Percentiles rank a stretch among this genome's conserved stretches.
Evolutionary conservation across 495 filamentous ascomycete genomes (phyloP).

Genomic region (Neurospora tetrasperma): DNA sequence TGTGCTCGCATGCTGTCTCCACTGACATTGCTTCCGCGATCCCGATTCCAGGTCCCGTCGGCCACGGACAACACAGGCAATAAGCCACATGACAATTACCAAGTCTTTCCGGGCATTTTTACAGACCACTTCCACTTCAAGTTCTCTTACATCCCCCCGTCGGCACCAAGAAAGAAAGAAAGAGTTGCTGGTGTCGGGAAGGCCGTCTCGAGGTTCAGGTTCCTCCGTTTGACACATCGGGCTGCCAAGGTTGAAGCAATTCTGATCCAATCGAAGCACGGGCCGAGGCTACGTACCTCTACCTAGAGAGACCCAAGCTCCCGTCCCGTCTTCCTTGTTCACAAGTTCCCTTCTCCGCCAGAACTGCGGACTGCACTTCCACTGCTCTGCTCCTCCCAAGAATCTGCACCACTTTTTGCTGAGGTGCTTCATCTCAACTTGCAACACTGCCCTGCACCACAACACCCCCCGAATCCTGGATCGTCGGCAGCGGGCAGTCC

Average conservation of each 20-base stretch:
- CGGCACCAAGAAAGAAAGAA: not conserved
- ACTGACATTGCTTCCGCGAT: not conserved
- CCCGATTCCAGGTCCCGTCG: not conserved
- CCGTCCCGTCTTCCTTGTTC: not conserved
- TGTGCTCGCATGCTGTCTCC: conserved; percentile 1
- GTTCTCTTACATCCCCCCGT: not conserved
- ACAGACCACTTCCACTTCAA: not conserved
- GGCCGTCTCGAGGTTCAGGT: not conserved
- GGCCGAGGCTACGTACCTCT: not conserved
- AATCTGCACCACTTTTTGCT: not conserved
- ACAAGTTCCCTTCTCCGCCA: not conserved
- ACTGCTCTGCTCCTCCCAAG: not conserved
- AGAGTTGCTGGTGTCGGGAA: not conserved
- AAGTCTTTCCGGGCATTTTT: not conserved
- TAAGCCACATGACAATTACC: not conserved
- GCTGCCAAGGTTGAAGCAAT: not conserved
- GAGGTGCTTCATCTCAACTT: not conserved
- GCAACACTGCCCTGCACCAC: not conserved
- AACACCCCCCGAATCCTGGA: not conserved
- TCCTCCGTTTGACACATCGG: not conserved
- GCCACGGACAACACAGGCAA: not conserved
- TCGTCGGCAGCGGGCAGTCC: not conserved
- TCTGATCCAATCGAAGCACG: not conserved
- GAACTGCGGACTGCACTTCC: not conserved
- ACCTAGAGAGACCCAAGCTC: not conserved